Base-by-base conservation (phyloP, 2,329 filamentous ascomycete genomes). In the Thelonectria rubi region DNA sequence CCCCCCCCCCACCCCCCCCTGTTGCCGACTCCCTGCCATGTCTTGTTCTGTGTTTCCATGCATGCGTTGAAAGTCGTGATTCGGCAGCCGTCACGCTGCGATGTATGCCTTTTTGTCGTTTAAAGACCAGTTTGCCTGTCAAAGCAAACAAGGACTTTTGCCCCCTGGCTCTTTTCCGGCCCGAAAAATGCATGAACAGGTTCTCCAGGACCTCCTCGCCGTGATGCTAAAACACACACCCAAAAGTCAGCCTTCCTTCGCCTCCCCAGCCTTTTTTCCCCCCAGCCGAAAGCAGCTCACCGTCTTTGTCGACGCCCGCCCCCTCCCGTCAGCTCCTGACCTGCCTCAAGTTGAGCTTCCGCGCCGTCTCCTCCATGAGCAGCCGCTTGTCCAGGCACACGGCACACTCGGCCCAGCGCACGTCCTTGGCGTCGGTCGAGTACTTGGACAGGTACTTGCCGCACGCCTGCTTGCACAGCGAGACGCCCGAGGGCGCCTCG, bases 401-500 rank as follows among this genome's bases (percentile, higher is more conserved):
- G 34, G 57, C 60, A 51, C 70, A 72, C 62, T 73, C 69, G 58
- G 65, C 68, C 37, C 61, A 52, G 32, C 24, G 24, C 4, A 24
- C 24, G 24, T 24, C 24, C 24, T 24, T 24, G 4, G 72, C 64
- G 12, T 65, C 64, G 40, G 64, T 61, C 21, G 53, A 59, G n/a
- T 70, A 72, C 17, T 66, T 64, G 37, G 69, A 72, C 54, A 72
- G 62, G 48, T 69, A 72, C 65, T 72, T 72, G 40, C 70, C 70
- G 55, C 70, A 72, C 49, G 60, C 66, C 20, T 62, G 32, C 49
- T 63, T 49, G 55, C 70, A 72, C 15, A 68, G 66, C 30, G 70
- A 65, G 30, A 64, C 69, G 50, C 70, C 69, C 20, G 66, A 43
- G 24, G 66, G 60, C 21, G 69, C 64, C 40, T 72, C 70, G 30